These are phyloP conservation scores for Alliaria petiolata DNA, from an alignment of 345 rosid genomes.

Conservation along the genomic window DNA sequence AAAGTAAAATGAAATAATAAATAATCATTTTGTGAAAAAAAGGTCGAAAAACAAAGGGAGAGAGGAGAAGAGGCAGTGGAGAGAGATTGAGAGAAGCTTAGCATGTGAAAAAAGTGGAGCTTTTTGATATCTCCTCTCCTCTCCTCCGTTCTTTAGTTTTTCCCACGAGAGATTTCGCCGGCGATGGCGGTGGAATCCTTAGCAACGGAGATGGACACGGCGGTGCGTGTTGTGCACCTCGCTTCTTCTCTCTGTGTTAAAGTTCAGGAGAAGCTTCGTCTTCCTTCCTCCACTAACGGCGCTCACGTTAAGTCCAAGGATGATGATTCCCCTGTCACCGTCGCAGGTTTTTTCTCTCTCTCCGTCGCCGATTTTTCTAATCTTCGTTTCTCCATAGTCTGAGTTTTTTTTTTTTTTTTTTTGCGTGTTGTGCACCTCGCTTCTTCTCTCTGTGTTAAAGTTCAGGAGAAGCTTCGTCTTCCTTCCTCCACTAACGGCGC, in stretches of 20 bases:
- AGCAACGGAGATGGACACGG: slow-evolving; percentile 61
- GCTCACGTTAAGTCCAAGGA: slow-evolving; percentile 61
- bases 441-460: slow-evolving; percentile 72
- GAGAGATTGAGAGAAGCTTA: neutral
- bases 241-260: slow-evolving; percentile 75
- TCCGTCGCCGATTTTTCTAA: neutral
- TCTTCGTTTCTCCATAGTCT: neutral
- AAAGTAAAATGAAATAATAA: neutral
- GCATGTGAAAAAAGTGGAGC: slow-evolving; percentile 12
- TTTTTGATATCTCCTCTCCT: slow-evolving; percentile 13
- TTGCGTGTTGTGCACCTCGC: slow-evolving; percentile 79
- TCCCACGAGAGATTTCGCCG: slow-evolving; percentile 16
- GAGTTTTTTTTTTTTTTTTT: no score
- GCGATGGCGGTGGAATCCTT: slow-evolving; percentile 31
- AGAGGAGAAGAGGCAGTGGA: neutral
- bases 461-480: slow-evolving; percentile 55
- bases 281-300: slow-evolving; percentile 35
- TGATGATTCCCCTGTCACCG: slow-evolving; percentile 88
- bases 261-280: slow-evolving; percentile 58
- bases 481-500: slow-evolving; percentile 31
- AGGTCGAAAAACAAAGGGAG: neutral
- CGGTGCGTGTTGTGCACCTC: slow-evolving; percentile 76
- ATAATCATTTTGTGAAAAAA: neutral
- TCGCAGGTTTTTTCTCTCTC: slow-evolving; percentile 52
- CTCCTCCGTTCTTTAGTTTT: neutral